Conservation (phyloP, 2,329 filamentous ascomycete genomes). For the Fusarium sp. region DNA sequence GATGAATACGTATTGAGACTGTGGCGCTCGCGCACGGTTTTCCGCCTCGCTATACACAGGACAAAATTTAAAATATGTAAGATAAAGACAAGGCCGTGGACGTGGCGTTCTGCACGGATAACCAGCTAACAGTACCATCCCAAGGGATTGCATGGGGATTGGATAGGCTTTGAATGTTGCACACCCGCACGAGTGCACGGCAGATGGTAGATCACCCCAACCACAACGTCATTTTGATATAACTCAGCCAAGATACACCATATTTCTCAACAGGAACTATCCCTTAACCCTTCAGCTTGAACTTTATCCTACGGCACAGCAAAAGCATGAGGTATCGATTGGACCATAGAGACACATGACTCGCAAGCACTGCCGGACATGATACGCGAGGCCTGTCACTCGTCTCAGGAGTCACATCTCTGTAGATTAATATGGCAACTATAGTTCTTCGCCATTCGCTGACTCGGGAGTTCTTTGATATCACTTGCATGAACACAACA, state of each 20-base stretch:
- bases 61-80: not conserved
- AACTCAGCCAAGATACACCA: not conserved
- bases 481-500: constrained; percentile 14
- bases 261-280: not conserved
- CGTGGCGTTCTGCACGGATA: constrained; percentile 1
- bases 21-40: constrained; percentile 17
- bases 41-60: too few species aligned
- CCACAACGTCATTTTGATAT: constrained; percentile 16
- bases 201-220: constrained; percentile 3
- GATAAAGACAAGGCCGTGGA: constrained; percentile 7
- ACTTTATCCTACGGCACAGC: constrained; percentile 31
- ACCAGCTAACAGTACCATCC: constrained; percentile 2
- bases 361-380: constrained; percentile 1
- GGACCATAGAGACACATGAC: constrained; percentile 5
- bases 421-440: not conserved
- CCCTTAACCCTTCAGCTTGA: constrained; percentile 7
- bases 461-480: not conserved
- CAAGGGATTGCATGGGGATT: not conserved
- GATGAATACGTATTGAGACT: constrained; percentile 14
- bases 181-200: not conserved
- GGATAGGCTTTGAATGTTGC: not conserved
- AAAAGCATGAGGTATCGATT: constrained; percentile 16
- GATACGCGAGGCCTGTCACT: constrained; percentile 7
- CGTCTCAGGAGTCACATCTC: constrained; percentile 13
- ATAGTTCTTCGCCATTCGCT: not conserved